These are phyloP conservation scores for Aspergillus sp. DNA, from an alignment of 2,329 filamentous ascomycete genomes.

Conservation along the genomic window DNA sequence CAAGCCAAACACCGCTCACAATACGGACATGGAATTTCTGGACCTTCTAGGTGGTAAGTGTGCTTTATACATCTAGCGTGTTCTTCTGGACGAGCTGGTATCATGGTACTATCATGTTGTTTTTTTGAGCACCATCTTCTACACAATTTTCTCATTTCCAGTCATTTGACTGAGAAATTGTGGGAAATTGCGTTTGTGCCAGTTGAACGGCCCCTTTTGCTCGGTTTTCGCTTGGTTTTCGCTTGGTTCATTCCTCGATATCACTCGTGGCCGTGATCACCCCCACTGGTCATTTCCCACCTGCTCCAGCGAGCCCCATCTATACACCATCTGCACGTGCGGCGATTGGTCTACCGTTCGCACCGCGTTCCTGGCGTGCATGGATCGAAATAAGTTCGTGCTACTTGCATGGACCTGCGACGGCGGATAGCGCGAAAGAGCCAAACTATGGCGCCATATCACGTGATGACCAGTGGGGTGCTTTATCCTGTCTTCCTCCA, in stretches of 20 bases:
- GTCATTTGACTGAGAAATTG: neutral
- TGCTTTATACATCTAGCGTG: slow-evolving; percentile 1
- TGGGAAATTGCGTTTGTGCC: neutral
- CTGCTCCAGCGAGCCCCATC: neutral
- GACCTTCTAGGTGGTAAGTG: slow-evolving; percentile 43
- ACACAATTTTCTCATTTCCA: neutral
- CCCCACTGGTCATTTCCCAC: neutral
- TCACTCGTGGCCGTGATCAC: neutral
- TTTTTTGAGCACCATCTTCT: neutral
- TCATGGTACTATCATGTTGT: neutral
- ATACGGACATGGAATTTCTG: slow-evolving; percentile 38
- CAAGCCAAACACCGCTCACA: slow-evolving; percentile 20
- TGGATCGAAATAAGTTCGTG: slow-evolving; percentile 14
- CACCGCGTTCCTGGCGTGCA: slow-evolving; percentile 9
- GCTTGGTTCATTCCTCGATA: neutral
- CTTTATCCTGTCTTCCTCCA: no score
- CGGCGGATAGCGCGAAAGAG: slow-evolving; percentile 20
- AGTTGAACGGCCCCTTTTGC: neutral
- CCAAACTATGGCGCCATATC: slow-evolving; percentile 32
- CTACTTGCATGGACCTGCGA: slow-evolving; percentile 15
- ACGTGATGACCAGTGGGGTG: slow-evolving; percentile 25
- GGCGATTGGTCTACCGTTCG: slow-evolving; percentile 14
- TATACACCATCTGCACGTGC: slow-evolving; percentile 11
- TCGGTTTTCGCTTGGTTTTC: slow-evolving; percentile 4
- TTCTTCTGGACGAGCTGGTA: slow-evolving; percentile 4